Conservation (phyloP, 768 basidiomycete species). For the Hortiboletus campestris region DNA sequence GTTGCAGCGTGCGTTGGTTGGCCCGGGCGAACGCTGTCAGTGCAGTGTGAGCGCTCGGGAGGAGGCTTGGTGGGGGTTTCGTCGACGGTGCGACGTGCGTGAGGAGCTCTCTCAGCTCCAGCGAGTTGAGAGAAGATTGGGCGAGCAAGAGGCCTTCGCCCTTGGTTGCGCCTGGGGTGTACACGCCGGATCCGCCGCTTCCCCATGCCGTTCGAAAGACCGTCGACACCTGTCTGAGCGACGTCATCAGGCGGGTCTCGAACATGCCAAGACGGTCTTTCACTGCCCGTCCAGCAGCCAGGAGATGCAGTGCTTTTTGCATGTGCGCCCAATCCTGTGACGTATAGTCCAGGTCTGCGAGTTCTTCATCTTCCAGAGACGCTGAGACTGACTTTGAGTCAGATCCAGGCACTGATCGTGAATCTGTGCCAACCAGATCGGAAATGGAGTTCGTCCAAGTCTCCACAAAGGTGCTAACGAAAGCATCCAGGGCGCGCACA, state of each 20-base stretch:
- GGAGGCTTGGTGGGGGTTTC: constrained; percentile 37
- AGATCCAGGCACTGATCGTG: constrained; percentile 32
- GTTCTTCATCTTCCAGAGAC: constrained; percentile 47
- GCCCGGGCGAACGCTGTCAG: constrained; percentile 64
- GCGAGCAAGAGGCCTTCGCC: constrained; percentile 75
- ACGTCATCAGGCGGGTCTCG: constrained; percentile 64
- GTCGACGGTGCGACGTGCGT: constrained; percentile 18
- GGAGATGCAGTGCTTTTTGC: constrained; percentile 76
- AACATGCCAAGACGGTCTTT: constrained; percentile 66
- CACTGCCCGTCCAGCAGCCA: constrained; percentile 76
- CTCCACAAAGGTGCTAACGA: constrained; percentile 70
- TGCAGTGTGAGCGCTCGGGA: constrained; percentile 52
- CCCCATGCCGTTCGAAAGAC: constrained; percentile 55
- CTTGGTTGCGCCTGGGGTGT: constrained; percentile 55
- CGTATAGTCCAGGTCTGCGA: constrained; percentile 83
- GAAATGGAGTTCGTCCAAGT: constrained; percentile 55
- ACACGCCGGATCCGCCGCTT: constrained; percentile 49
- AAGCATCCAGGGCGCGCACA: constrained; percentile 68
- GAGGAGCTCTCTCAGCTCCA: constrained; percentile 53
- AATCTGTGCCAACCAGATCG: constrained; percentile 31
- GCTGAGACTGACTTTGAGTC: constrained; percentile 24
- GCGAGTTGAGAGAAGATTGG: constrained; percentile 83
- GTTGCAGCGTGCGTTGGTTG: constrained; percentile 77
- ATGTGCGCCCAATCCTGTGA: constrained; percentile 87
- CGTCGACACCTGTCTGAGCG: constrained; percentile 57